Percentiles rank a stretch among this genome's conserved stretches.
Conservation (phyloP, 495 filamentous ascomycete species). For the Neurospora hispaniola region DNA sequence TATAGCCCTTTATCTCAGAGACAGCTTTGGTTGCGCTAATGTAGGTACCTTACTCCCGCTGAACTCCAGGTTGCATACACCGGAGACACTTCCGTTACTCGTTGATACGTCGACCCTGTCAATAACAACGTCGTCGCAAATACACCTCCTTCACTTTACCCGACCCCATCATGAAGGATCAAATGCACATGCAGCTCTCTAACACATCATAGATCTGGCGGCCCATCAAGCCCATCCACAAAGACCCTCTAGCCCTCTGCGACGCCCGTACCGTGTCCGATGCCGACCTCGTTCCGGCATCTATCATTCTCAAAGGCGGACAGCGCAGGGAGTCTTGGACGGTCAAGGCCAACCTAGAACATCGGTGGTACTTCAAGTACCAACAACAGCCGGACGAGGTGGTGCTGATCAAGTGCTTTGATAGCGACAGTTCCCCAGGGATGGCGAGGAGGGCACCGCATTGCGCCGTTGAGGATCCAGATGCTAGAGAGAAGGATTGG, state of each 20-base stretch:
- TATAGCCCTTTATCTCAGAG: not conserved
- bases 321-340: constrained; percentile 54
- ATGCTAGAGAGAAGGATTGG: constrained; percentile 30
- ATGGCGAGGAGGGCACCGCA: constrained; percentile 55
- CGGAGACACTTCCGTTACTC: not conserved
- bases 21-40: not conserved
- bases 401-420: constrained; percentile 62
- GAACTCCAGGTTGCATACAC: not conserved
- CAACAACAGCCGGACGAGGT: constrained; percentile 53
- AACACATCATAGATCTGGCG: constrained; percentile 43
- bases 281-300: constrained; percentile 54
- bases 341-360: constrained; percentile 45
- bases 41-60: too few species aligned
- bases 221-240: constrained; percentile 52
- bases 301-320: constrained; percentile 59
- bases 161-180: not conserved
- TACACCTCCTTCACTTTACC: not conserved
- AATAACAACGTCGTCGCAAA: not conserved
- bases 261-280: constrained; percentile 50
- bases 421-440: constrained; percentile 48
- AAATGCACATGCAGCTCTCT: not conserved
- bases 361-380: constrained; percentile 73
- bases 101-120: too few species aligned
- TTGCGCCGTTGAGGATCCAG: constrained; percentile 49
- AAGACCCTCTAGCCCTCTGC: constrained; percentile 53